Percentiles rank a stretch among this genome's conserved stretches.
These are phyloP conservation scores for Fusarium sp. DNA, from an alignment of 2,329 filamentous ascomycete species.

Conservation along the genomic window DNA sequence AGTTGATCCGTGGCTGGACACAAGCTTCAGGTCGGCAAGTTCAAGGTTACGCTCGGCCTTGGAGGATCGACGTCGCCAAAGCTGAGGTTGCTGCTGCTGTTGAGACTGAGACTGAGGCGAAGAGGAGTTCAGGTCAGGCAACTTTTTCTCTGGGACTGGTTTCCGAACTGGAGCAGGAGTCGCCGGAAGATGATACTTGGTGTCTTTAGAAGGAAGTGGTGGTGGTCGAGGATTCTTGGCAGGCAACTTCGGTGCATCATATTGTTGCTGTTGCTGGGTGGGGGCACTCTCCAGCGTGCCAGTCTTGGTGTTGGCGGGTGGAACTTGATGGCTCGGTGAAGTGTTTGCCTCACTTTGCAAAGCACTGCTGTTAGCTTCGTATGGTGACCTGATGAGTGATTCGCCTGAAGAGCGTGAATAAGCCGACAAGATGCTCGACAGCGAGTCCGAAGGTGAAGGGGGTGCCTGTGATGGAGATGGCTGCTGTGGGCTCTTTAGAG, in stretches of 20 bases:
- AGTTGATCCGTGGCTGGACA: constrained; percentile 63
- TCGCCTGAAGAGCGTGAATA: constrained; percentile 63
- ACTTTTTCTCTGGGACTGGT: constrained; percentile 21
- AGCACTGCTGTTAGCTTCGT: constrained; percentile 47
- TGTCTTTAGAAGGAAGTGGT: constrained; percentile 46
- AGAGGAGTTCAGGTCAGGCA: constrained; percentile 36
- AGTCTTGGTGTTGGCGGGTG: constrained; percentile 39
- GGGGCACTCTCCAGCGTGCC: constrained; percentile 36
- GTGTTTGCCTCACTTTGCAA: constrained; percentile 39
- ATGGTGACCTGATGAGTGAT: constrained; percentile 56
- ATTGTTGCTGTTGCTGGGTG: constrained; percentile 35
- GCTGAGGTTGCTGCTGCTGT: constrained; percentile 46
- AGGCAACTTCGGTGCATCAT: constrained; percentile 36
- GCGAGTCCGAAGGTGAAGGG: constrained; percentile 59
- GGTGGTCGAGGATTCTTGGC: constrained; percentile 29
- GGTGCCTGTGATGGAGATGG: constrained; percentile 37
- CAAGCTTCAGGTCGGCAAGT: constrained; percentile 61
- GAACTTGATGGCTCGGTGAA: constrained; percentile 42
- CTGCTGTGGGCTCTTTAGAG: constrained; percentile 31
- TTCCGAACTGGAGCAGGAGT: constrained; percentile 33
- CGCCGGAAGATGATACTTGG: constrained; percentile 37
- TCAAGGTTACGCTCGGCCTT: constrained; percentile 60
- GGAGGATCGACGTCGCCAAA: constrained; percentile 64
- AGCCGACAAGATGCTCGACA: constrained; percentile 66
- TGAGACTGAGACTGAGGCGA: constrained; percentile 40